phyloP scores from a whole-genome alignment of 1,284 basidiomycete genomes.

The Pholiota adiposa region DNA sequence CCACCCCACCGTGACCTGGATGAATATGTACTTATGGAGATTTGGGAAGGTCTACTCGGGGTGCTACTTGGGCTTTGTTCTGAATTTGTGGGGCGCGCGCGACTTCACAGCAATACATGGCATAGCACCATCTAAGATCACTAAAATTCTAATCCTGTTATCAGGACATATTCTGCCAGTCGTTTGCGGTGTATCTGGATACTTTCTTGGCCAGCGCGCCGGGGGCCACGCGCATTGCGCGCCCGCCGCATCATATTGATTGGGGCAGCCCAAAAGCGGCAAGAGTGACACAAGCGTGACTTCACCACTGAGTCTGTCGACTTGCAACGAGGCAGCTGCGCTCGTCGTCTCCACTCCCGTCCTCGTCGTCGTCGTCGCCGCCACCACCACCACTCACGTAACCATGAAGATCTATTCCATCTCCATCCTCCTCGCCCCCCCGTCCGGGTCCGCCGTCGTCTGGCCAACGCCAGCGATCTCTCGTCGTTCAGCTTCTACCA shows the following conservation, averaged over 20 bases:
- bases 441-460: conserved; percentile 63
- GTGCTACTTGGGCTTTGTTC: too few relatives aligned
- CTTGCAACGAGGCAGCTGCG: background rate
- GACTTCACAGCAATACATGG: too few relatives aligned
- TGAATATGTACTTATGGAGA: too few relatives aligned
- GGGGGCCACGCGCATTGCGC: background rate
- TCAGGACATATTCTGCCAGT: too few relatives aligned
- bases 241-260: background rate
- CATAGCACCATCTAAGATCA: too few relatives aligned
- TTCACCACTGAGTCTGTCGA: too few relatives aligned
- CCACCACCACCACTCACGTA: background rate
- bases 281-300: background rate
- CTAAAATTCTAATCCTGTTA: too few relatives aligned
- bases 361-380: too few relatives aligned
- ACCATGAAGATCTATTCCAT: conserved; percentile 78
- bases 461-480: conserved; percentile 83
- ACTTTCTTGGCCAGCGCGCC: background rate
- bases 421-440: conserved; percentile 61
- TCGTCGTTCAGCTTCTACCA: conserved; percentile 96
- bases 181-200: too few relatives aligned
- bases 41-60: too few relatives aligned
- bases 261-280: background rate
- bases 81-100: too few relatives aligned
- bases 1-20: too few relatives aligned
- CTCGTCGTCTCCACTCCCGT: background rate